A percentile compares a stretch with the other conserved stretches of the same genome.
phyloP scores from a whole-genome alignment of 2,329 filamentous ascomycete species.

The Fusarium napiforme region DNA sequence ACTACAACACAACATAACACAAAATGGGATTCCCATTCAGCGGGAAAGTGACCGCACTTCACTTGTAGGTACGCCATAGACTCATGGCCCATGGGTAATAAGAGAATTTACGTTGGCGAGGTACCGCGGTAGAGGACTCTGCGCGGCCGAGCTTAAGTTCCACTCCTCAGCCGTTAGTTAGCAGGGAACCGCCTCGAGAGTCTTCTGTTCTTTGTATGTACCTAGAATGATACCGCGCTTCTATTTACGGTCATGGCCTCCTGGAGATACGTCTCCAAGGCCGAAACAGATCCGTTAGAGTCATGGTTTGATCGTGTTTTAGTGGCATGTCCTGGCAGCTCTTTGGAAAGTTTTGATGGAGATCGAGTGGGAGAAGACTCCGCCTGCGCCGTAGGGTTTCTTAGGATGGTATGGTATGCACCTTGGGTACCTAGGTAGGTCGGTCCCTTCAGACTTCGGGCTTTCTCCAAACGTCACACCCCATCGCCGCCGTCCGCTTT shows the following conservation, averaged over 20 bases:
- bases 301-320: constrained; percentile 22
- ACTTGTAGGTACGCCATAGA: constrained; percentile 7
- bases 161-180: constrained; percentile 27
- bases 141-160: constrained; percentile 32
- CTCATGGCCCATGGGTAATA: constrained; percentile 3
- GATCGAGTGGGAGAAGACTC: constrained; percentile 24
- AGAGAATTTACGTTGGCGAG: constrained; percentile 16
- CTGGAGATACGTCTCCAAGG: constrained; percentile 26
- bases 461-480: constrained; percentile 23
- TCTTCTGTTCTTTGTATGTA: constrained; percentile 5
- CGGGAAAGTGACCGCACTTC: constrained; percentile 4
- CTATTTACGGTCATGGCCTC: constrained; percentile 1
- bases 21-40: not conserved
- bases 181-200: constrained; percentile 15
- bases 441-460: constrained; percentile 16
- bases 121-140: constrained; percentile 22
- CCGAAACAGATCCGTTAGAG: constrained; percentile 40
- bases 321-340: constrained; percentile 18
- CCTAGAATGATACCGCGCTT: constrained; percentile 14
- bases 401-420: constrained; percentile 23
- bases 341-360: constrained; percentile 23
- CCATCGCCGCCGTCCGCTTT: constrained; percentile 25
- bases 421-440: not conserved
- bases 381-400: constrained; percentile 24
- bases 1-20: constrained; percentile 5